Conservation (phyloP, 2,329 filamentous ascomycete species). For the Aspergillus alliaceus region DNA sequence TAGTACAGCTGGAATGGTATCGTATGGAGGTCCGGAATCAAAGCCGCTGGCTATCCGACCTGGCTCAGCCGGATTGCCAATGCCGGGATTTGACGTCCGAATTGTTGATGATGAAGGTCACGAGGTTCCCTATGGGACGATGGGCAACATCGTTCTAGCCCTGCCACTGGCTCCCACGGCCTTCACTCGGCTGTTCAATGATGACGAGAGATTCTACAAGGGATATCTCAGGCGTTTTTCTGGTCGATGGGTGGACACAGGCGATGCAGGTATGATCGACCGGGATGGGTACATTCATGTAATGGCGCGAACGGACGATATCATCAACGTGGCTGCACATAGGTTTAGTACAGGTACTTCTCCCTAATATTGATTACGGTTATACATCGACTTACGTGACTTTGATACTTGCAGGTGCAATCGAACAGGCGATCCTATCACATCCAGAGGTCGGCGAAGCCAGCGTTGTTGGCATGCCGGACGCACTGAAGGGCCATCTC, state of each 20-base stretch:
- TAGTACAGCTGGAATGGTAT: conserved; percentile 57
- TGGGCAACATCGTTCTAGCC: conserved; percentile 89
- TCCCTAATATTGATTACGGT: neutral
- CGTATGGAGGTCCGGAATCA: conserved; percentile 19
- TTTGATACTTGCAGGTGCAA: conserved; percentile 64
- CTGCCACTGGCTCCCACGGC: conserved; percentile 82
- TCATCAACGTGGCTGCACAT: conserved; percentile 95
- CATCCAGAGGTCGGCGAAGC: conserved; percentile 79
- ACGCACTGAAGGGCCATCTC: conserved; percentile 82
- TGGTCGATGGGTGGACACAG: conserved; percentile 85
- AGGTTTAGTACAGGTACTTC: conserved; percentile 79
- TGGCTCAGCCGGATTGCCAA: conserved; percentile 84
- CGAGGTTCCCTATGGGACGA: conserved; percentile 68
- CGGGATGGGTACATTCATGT: conserved; percentile 65
- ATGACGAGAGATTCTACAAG: conserved; percentile 81
- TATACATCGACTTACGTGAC: neutral
- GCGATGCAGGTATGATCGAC: conserved; percentile 86
- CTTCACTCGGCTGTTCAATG: conserved; percentile 81
- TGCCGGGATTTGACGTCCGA: conserved; percentile 87
- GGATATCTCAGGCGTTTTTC: conserved; percentile 81
- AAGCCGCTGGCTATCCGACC: conserved; percentile 67
- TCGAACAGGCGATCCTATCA: conserved; percentile 86
- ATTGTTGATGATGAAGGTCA: conserved; percentile 78
- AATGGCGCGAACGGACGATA: conserved; percentile 72
- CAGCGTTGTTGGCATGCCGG: conserved; percentile 82